Conservation (phyloP, 169 alveolate genomes). For the Cryptosporidium felis region DNA sequence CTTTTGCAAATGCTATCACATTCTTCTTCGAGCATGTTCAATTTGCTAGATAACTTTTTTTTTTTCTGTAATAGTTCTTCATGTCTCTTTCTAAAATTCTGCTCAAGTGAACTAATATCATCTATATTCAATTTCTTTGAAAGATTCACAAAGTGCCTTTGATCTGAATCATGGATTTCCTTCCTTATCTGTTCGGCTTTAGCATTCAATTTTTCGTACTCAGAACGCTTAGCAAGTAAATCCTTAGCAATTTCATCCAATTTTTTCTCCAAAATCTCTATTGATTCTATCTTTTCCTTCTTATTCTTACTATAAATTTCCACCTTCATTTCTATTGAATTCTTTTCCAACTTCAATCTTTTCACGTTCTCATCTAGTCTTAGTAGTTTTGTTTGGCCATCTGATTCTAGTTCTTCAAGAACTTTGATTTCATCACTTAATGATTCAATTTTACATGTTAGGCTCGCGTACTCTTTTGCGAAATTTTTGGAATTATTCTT, state of each 20-base stretch:
- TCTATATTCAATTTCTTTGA: conserved; percentile 43
- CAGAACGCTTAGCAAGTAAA: background rate
- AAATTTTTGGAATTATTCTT: background rate
- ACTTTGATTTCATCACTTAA: conserved; percentile 4
- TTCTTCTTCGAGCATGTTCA: conserved; percentile 38
- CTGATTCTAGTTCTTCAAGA: conserved; percentile 29
- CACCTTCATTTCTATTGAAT: background rate
- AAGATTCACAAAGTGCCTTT: conserved; percentile 23
- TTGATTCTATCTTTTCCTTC: background rate
- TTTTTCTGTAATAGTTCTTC: conserved; percentile 63
- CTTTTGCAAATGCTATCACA: conserved; percentile 8
- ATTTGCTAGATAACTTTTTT: conserved; percentile 15
- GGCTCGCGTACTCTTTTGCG: conserved; percentile 23
- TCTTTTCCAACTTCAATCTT: conserved; percentile 34
- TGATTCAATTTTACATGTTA: background rate
- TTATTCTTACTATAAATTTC: conserved; percentile 11
- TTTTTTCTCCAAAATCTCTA: conserved; percentile 1
- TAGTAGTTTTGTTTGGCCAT: conserved; percentile 33
- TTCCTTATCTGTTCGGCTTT: background rate
- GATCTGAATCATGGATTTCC: conserved; percentile 18
- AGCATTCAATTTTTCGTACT: background rate
- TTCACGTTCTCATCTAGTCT: conserved; percentile 31
- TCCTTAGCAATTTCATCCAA: conserved; percentile 10
- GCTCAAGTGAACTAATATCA: conserved; percentile 49
- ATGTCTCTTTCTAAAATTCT: background rate